Base-by-base conservation (phyloP, 352 stramenopile species). In the Phytophthora citrophthora region DNA sequence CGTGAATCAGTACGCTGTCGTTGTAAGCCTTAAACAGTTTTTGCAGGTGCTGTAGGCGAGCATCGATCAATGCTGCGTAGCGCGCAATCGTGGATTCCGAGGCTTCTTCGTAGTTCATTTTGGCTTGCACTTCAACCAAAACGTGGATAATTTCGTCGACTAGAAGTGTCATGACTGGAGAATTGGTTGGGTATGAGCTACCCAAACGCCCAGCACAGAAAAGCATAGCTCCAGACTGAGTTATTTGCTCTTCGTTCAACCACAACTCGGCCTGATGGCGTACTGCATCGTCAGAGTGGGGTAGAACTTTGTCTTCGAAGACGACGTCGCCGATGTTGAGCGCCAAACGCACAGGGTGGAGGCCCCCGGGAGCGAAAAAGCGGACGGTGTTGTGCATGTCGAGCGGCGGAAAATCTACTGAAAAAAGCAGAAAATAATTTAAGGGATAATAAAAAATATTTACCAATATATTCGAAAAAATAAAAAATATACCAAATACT, bases 61-160 rank as follows among this genome's bases (percentile, higher is more conserved):
- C 32, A 20, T 81, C 69, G 18, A 83, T 66, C 23, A 64, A 18
- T 16, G 51, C 56, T 36, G 73, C 58, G 52, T 74, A 69, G 12
- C 31, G 32, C 15, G 61, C 56, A 18, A 83, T 54, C 16, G 34
- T 64, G 5, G 27, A 36, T 4, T 52, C 58, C 29, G 56, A 53
- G 15, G 26, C 27, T 24, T 32, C 15, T n/a, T 34, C 4, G 49
- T 63, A 57, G 29, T 65, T 64, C 44, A 66, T 57, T 29, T 71
- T 62, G 4, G 41, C 56, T 34, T 65, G 20, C 0, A 74, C 38
- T 39, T 86, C 76, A 15, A 70, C 74, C 11, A 80, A 32, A 9
- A 44, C 58, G 24, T 78, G 57, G 34, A 90, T 16, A 34, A 91
- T 70, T 54, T 90, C 83, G 61, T 90, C 79, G n/a, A 90, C 55